These are phyloP conservation scores for Neurospora tetrasperma DNA, from an alignment of 495 filamentous ascomycete genomes.

Conservation along the genomic window DNA sequence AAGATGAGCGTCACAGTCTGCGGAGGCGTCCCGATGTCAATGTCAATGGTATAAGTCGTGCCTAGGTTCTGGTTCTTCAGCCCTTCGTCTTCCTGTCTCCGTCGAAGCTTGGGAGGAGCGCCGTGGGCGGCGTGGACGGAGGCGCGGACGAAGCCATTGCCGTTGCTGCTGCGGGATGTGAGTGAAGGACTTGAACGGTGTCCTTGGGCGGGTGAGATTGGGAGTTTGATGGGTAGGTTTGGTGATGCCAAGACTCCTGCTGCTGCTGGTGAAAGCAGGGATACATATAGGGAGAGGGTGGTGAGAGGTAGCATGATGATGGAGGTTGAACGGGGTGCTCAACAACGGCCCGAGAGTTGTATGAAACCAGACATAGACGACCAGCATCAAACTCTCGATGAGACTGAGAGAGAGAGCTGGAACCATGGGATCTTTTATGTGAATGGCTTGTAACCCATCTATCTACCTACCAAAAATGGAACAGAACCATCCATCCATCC, in stretches of 20 bases:
- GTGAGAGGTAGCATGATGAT: not conserved
- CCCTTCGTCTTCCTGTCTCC: not conserved
- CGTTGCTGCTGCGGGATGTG: constrained; percentile 2
- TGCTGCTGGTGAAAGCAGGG: not conserved
- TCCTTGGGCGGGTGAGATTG: not conserved
- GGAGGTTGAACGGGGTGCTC: not conserved
- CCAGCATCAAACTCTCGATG: not conserved
- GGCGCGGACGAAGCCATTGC: constrained; percentile 7
- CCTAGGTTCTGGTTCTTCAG: constrained; percentile 2
- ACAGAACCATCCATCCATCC: not conserved
- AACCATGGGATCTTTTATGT: not conserved
- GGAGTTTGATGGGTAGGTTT: not conserved
- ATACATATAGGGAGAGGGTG: not conserved
- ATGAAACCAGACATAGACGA: not conserved
- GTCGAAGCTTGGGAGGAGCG: constrained; percentile 1
- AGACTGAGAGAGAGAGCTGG: not conserved
- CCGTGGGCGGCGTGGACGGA: constrained; percentile 5
- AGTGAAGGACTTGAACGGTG: not conserved
- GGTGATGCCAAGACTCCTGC: not conserved
- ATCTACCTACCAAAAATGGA: not conserved
- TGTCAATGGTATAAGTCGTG: constrained; percentile 9
- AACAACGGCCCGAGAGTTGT: not conserved
- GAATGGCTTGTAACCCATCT: not conserved
- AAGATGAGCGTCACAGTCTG: constrained; percentile 31
- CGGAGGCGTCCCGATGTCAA: constrained; percentile 11